These are phyloP conservation scores for Coleophoma cylindrospora DNA, from an alignment of 2,329 filamentous ascomycete species.

Conservation along the genomic window DNA sequence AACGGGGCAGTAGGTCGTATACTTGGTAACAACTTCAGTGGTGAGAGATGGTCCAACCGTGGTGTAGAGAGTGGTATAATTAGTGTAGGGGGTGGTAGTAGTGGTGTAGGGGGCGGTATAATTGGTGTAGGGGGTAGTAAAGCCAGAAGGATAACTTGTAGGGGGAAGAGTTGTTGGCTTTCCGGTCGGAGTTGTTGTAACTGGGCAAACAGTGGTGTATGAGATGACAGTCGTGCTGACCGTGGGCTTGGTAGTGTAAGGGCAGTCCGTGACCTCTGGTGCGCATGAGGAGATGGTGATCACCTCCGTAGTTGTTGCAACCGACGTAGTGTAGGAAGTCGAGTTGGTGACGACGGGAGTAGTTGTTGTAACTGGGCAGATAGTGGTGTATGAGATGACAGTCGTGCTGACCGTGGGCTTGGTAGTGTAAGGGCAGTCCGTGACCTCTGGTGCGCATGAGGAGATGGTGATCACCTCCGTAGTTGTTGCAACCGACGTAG, in stretches of 20 bases:
- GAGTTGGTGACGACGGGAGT: neutral
- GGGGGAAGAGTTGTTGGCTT: neutral
- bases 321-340: neutral
- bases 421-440: too few species aligned
- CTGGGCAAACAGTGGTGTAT: neutral
- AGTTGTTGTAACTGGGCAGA: neutral
- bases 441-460: too few species aligned
- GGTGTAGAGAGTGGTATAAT: neutral
- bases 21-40: conserved; percentile 38
- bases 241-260: too few species aligned
- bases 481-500: neutral
- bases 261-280: too few species aligned
- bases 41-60: conserved; percentile 6
- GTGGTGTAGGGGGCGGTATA: neutral
- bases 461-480: neutral
- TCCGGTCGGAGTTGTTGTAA: neutral
- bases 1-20: conserved; percentile 44
- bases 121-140: too few species aligned
- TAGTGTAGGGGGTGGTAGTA: too few species aligned
- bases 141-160: neutral
- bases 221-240: too few species aligned
- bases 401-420: too few species aligned
- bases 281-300: neutral
- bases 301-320: neutral
- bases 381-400: neutral